Conservation (phyloP, 2,329 filamentous ascomycete species). For the Phaeoacremonium minimum region DNA sequence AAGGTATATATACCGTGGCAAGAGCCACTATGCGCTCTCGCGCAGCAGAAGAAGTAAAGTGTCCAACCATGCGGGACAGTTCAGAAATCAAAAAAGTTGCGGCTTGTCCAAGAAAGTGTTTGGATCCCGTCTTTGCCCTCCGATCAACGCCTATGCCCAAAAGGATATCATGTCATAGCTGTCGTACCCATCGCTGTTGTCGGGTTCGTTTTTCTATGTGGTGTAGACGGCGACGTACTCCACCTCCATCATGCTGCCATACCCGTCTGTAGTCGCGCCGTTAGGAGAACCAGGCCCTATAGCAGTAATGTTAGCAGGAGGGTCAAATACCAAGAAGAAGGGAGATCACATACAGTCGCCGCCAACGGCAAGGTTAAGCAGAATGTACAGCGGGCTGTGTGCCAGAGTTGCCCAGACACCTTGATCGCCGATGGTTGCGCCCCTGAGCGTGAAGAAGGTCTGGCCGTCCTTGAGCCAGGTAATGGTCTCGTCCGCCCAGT, state of each 20-base stretch:
- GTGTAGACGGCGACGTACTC: conserved; percentile 20
- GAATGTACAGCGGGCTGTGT: conserved; percentile 44
- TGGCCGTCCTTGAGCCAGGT: conserved; percentile 44
- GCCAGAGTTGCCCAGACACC: conserved; percentile 45
- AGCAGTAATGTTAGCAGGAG: conserved; percentile 5
- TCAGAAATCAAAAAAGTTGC: too few relatives aligned
- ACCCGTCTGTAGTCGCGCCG: conserved; percentile 14
- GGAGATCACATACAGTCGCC: conserved; percentile 41
- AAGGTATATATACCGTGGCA: not conserved
- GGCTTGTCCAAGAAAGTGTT: too few relatives aligned
- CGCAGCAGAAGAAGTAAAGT: not conserved
- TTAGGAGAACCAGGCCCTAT: conserved; percentile 45
- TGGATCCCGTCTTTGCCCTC: not conserved
- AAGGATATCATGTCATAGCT: too few relatives aligned
- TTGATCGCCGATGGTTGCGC: conserved; percentile 36
- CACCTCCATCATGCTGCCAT: conserved; percentile 20
- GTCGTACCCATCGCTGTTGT: too few relatives aligned
- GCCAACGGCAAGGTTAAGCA: conserved; percentile 53
- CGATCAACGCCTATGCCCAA: not conserved
- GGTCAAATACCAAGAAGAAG: conserved; percentile 1
- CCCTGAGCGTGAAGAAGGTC: conserved; percentile 37
- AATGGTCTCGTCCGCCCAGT: conserved; percentile 45
- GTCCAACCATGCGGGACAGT: too few relatives aligned
- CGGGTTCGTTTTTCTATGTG: conserved; percentile 4
- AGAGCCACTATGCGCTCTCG: not conserved